These are phyloP conservation scores for Sodiomyces alkalinus DNA, from an alignment of 2,329 filamentous ascomycete species.

Conservation along the genomic window DNA sequence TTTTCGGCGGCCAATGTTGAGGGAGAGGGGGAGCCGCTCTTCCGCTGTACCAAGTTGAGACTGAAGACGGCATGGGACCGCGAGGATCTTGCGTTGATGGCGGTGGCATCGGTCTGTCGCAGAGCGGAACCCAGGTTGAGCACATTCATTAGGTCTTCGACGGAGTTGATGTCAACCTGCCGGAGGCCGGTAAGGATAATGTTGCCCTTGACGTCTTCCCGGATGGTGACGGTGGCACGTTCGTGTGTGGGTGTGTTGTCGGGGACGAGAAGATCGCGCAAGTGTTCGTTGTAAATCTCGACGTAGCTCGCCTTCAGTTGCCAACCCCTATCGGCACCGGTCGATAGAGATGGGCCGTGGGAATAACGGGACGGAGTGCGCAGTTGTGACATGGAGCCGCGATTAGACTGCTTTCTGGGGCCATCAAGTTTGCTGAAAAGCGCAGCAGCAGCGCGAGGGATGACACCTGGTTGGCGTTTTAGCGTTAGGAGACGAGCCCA, in stretches of 20 bases:
- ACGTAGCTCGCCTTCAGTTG: constrained; percentile 88
- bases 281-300: constrained; percentile 94
- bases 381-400: constrained; percentile 61
- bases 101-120: constrained; percentile 90
- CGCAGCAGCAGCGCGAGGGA: constrained; percentile 73
- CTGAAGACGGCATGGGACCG: constrained; percentile 97
- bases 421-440: constrained; percentile 80
- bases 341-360: constrained; percentile 21
- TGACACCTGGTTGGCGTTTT: too few species aligned
- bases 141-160: constrained; percentile 78
- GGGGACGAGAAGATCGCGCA: constrained; percentile 75
- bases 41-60: constrained; percentile 80
- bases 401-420: constrained; percentile 30
- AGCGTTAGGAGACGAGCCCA: too few species aligned
- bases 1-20: constrained; percentile 58
- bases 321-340: constrained; percentile 61
- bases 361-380: constrained; percentile 70
- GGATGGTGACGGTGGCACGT: constrained; percentile 69
- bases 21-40: constrained; percentile 36
- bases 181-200: constrained; percentile 85
- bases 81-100: constrained; percentile 94
- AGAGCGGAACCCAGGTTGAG: constrained; percentile 88
- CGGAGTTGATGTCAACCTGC: constrained; percentile 77
- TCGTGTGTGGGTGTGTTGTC: constrained; percentile 57
- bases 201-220: constrained; percentile 86